Base-by-base conservation (phyloP, 2,329 filamentous ascomycete genomes). In the Albophoma yamanashiensis region DNA sequence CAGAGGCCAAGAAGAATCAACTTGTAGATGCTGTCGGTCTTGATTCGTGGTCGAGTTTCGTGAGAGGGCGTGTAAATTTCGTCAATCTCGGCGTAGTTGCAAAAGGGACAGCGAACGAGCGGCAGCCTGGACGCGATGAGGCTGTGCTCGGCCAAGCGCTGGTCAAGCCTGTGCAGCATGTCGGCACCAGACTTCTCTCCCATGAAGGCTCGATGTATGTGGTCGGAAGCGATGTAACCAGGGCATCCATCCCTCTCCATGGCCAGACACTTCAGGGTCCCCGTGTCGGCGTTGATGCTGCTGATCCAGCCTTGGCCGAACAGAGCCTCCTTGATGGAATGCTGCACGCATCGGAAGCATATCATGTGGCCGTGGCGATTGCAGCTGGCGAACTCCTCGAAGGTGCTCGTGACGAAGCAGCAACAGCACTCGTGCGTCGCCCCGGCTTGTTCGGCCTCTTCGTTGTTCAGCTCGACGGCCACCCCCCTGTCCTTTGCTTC, bases 291-390 rank as follows among this genome's bases (percentile, higher is more conserved):
- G 69, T 94, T 83, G 66, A 97, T 88, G 67, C 85, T 94, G 61
- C 89, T 86, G 57, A 85, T 83, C 91, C 93, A 97, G 58, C 91
- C 91, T 72, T 97, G 94, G 0, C 94, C 94, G 70, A 96, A 97
- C 0, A 97, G 78, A 2, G 92, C 92, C 71, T 97, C 93, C 57
- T 88, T 89, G 61, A 93, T 82, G 14, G 92, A 88, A 64, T 89
- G 85, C 64, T 88, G 87, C 57, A 97, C 87, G 73, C 94, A 97
- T 55, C 84, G 83, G 73, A 92, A 87, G 74, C 90, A 94, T 59
- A 93, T 80, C 69, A 89, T 82, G 74, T 94, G 90, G 1, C 84
- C 86, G 3, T 82, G 79, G 39, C 78, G 73, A 68, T 83, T 82
- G 75, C 90, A 94, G n/a, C 83, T 81, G 0, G 88, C 85, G 61